Conservation (phyloP, 2,329 filamentous ascomycete genomes). For the Pseudocercospora ulei region DNA sequence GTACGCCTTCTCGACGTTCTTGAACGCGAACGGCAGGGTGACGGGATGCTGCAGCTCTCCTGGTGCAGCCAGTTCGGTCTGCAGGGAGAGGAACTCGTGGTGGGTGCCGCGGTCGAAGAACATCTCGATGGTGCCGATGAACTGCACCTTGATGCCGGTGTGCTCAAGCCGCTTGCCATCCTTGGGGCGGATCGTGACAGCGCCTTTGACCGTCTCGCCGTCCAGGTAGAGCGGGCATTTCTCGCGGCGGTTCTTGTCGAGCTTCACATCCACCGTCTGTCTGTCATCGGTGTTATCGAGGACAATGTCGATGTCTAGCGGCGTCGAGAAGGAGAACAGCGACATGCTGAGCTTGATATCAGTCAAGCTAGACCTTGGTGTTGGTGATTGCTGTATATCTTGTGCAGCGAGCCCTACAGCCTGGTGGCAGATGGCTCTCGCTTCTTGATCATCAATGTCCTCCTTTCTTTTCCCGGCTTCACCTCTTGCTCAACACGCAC, state of each 20-base stretch:
- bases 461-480: constrained; percentile 4
- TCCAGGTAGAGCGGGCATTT: constrained; percentile 96
- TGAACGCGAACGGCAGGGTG: constrained; percentile 99
- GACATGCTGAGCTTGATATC: constrained; percentile 60
- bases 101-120: constrained; percentile 99
- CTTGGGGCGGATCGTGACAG: constrained; percentile 88
- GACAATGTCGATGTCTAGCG: constrained; percentile 97
- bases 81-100: constrained; percentile 95
- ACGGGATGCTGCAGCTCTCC: constrained; percentile 98
- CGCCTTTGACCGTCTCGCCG: constrained; percentile 94
- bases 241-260: constrained; percentile 94
- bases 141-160: constrained; percentile 98
- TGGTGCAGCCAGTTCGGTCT: constrained; percentile 90
- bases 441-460: constrained; percentile 1
- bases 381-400: too few species aligned
- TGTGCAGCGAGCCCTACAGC: too few species aligned
- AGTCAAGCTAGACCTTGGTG: too few species aligned
- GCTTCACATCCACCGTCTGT: constrained; percentile 91
- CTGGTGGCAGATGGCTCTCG: background rate
- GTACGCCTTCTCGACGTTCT: constrained; percentile 99
- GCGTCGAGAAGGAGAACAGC: constrained; percentile 88
- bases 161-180: constrained; percentile 97
- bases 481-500: too few species aligned
- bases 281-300: constrained; percentile 91
- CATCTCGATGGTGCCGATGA: constrained; percentile 99